Conservation (phyloP, 208 protist genomes). For the Trichomonas vaginalis region DNA sequence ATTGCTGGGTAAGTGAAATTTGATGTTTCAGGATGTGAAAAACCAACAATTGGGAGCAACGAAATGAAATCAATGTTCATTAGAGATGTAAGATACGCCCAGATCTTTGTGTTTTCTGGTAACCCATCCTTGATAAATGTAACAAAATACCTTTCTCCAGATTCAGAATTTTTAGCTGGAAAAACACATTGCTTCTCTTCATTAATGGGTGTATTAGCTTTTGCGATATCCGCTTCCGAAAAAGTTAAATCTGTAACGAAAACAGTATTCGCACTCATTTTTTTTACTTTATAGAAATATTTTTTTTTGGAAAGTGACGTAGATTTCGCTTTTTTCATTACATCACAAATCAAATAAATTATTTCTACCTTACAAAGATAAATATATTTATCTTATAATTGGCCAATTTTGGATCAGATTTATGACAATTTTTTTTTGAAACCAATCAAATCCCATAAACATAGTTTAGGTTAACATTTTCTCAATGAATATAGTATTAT, state of each 20-base stretch:
- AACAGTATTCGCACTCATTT: no score
- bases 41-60: not conserved
- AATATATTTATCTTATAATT: no score
- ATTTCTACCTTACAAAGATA: no score
- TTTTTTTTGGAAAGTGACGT: no score
- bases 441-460: no score
- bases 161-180: not conserved
- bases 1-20: not conserved
- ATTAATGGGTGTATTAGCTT: not conserved
- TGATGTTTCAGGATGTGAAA: not conserved
- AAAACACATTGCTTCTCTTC: not conserved
- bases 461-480: no score
- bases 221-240: not conserved
- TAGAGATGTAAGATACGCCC: not conserved
- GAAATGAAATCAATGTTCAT: not conserved
- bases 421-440: no score
- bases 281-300: no score
- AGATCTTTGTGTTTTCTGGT: not conserved
- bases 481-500: no score
- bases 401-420: no score
- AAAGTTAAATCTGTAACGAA: not conserved
- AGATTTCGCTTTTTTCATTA: no score
- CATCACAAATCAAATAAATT: no score
- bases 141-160: not conserved
- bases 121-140: not conserved